Base-by-base conservation (phyloP, 1,284 basidiomycete genomes). In the Mycosarcoma mackinlayi region DNA sequence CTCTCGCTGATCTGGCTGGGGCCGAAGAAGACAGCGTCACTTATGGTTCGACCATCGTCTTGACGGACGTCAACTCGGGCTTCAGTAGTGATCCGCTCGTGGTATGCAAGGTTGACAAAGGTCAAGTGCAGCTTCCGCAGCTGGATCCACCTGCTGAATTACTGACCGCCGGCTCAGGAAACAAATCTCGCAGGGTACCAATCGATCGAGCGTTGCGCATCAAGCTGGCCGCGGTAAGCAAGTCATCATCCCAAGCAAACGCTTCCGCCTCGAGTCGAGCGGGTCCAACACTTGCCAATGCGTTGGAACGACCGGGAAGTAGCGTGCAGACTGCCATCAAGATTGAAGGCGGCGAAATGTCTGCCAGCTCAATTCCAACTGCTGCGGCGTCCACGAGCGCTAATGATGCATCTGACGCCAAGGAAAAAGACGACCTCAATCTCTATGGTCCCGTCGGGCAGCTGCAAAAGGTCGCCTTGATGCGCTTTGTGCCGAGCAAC, bases 391-490 rank as follows among this genome's bases (percentile, higher is more conserved):
- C 35, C 1, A 11, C 51, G 5, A 35, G 14, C 25, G 21, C 47
- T 19, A 54, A 62, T n/a, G 60, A 46, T 8, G 31, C 13, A 5
- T 21, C 37, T 24, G 49, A 48, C 10, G 24, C 7, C 18, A 49
- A 53, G 42, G 40, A 40, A 34, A 34, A 44, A 13, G 76, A 78
- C 24, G 76, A 78, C 16, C 50, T 71, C 44, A 73, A 72, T 35
- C 72, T 70, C 16, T 91, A 90, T 19, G 92, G 92, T 2, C 93
- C 93, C 21, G 92, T 97, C 55, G 94, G 92, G 77, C 94, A 96
- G 83, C 92, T 97, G 88, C 94, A 97, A 84, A 93, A 95, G 84
- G 91, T 97, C 60, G 94, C 93, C 0, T 85, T 97, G 42, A 91
- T 94, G 80, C 87, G 92, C 51, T 87, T 92, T 50, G 70, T 70